phyloP scores from a whole-genome alignment of 2,329 filamentous ascomycete genomes.

The Fusarium robinianum region DNA sequence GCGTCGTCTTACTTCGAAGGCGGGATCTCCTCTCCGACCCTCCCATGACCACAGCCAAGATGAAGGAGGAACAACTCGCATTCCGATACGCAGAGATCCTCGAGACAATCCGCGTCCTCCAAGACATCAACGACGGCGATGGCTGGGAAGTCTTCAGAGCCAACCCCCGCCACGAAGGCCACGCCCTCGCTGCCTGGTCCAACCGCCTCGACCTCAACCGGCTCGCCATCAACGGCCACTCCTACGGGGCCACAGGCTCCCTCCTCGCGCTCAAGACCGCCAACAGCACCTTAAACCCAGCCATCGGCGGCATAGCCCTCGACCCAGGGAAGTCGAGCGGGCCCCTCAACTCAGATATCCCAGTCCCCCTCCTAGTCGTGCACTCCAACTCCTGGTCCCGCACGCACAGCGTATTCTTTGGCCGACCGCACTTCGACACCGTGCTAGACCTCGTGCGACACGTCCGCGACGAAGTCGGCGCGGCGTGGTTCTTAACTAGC shows the following conservation, averaged over 20 bases:
- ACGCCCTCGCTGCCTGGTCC: conserved; percentile 53
- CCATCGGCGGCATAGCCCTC: conserved; percentile 63
- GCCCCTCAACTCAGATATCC: conserved; percentile 61
- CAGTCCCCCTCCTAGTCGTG: conserved; percentile 62
- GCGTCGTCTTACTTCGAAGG: conserved; percentile 43
- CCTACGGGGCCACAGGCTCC: conserved; percentile 67
- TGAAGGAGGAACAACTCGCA: conserved; percentile 53
- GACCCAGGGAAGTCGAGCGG: conserved; percentile 70
- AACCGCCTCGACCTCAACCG: conserved; percentile 57
- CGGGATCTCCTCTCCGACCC: conserved; percentile 40
- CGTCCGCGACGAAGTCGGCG: conserved; percentile 49
- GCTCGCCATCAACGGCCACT: conserved; percentile 65
- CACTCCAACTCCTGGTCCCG: conserved; percentile 69
- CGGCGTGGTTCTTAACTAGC: conserved; percentile 60
- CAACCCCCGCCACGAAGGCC: conserved; percentile 55
- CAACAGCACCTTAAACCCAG: conserved; percentile 37
- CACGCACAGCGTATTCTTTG: conserved; percentile 61
- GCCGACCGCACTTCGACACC: conserved; percentile 66
- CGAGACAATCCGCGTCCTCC: conserved; percentile 49
- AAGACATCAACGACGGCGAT: conserved; percentile 46
- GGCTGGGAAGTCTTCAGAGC: conserved; percentile 41
- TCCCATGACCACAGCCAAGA: conserved; percentile 42
- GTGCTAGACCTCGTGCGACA: conserved; percentile 60
- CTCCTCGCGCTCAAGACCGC: conserved; percentile 61
- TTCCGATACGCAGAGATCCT: conserved; percentile 57